Base-by-base conservation (phyloP, 805 yeast species). In the Cyberlindnera subsufficiens region DNA sequence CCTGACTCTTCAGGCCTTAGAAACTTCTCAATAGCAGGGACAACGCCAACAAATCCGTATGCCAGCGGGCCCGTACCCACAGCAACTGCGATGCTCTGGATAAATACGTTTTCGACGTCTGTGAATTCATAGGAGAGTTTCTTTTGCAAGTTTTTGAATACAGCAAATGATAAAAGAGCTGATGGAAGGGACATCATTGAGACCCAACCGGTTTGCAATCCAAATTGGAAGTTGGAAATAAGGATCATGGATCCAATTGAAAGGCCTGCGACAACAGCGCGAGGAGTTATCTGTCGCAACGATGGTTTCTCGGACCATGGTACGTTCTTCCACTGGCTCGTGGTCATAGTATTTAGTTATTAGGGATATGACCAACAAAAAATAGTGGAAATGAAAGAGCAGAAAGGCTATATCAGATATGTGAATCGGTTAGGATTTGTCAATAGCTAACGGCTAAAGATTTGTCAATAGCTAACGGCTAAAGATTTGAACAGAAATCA, bases 121-220 rank as follows among this genome's bases (percentile, higher is more conserved):
- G 93, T 77, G 55, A 79, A 78, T 1, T 80, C 80, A 31, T 62
- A 63, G 6, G 53, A 50, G 11, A 72, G 42, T 5, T 50, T 42
- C 2, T 50, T 39, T 19, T 70, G 68, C 3, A 82, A 53, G 4
- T 78, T 65, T 53, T 81, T 86, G 68, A 90, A 91, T 16, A 85
- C 67, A 0, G 96, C 84, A 60, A 80, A 90, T 0, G 95, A 96
- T 20, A 91, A 64, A 40, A 91, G 64, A 0, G 98, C 96, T 5
- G 96, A 83, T 0, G 99, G 98, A 42, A 91, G 68, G 18, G 96
- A 86, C 99, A 91, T 93, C 99, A 91, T 91, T 10, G 96, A 88
- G 6, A 93, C 96, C 99, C 99, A 91, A 2, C 99, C 99, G 0
- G 97, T 91, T 59, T 91, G 99, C 17, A 91, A 68, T 1, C 98